Base-by-base conservation (phyloP, 2,329 filamentous ascomycete genomes). In the Clonostachys rosea region DNA sequence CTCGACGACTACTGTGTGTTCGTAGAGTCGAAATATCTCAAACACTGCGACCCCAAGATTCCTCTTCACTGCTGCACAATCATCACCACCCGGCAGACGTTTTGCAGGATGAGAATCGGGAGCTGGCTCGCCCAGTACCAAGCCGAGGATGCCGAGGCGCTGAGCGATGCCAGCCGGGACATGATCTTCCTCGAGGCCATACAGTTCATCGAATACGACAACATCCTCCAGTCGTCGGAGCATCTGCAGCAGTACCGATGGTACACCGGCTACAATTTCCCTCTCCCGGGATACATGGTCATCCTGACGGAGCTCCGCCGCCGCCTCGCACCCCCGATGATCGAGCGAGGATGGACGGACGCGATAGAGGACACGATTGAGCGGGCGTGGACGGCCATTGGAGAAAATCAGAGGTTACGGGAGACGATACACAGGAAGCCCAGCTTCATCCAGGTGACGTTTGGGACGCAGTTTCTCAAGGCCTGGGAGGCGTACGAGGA, bases 261-360 rank as follows among this genome's bases (percentile, higher is more conserved):
- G 80, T 83, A 79, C 56, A 79, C 76, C 0, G 69, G 74, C 52
- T 74, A 81, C 55, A 71, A 83, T 58, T 80, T 83, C 47, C 80
- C 80, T 9, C 73, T 84, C 50, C 79, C 78, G 3, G 79, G 76
- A 2, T 83, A 83, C 60, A 78, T 83, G 59, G 81, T 79, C 55
- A 65, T 83, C 18, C 70, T 81, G 12, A 74, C 73, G 43, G 78
- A 82, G 55, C 65, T 83, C 36, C 74, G 75, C 8, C 24, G 24
- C 24, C 24, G 24, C 24, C 24, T 30, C 9, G 24, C 24, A 10
- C 8, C 24, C 24, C 9, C 24, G 24, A 30, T 30, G 24, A 30
- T 30, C 24, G 24, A 30, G 9, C 24, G 24, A 30, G 24, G 24
- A 30, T 30, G 24, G 6, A 62, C 67, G 18, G 72, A 77, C 30